These are phyloP conservation scores for Polyplosphaeria fusca DNA, from an alignment of 495 filamentous ascomycete genomes.

Conservation along the genomic window DNA sequence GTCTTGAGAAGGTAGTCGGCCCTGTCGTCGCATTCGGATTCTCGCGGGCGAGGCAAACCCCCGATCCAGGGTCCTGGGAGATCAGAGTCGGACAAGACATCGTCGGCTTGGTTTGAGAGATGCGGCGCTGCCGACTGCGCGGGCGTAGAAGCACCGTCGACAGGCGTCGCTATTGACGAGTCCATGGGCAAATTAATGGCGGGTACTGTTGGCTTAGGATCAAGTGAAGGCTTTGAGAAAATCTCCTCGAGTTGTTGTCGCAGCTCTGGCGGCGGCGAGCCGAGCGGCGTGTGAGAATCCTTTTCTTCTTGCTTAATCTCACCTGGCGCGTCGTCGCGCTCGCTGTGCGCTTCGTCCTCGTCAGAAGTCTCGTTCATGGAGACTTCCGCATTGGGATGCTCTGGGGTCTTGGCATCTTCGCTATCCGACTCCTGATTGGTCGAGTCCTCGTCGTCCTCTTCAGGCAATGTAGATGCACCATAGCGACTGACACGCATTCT, in stretches of 20 bases:
- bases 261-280: conserved; percentile 11
- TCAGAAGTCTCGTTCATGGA: conserved; percentile 2
- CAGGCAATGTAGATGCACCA: conserved; percentile 13
- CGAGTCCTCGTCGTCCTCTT: conserved; percentile 28
- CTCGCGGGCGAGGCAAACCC: conserved; percentile 4
- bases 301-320: neutral
- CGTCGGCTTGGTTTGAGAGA: conserved; percentile 23
- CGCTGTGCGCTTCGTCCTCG: neutral
- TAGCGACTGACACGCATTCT: neutral
- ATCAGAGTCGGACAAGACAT: conserved; percentile 30
- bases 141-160: conserved; percentile 8
- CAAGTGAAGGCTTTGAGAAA: neutral
- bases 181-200: conserved; percentile 1
- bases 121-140: neutral
- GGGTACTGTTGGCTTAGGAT: neutral
- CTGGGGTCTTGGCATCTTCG: conserved; percentile 23
- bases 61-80: conserved; percentile 25
- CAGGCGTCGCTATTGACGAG: conserved; percentile 11
- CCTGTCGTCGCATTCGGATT: conserved; percentile 26
- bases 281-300: conserved; percentile 5
- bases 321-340: neutral
- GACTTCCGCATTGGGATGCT: conserved; percentile 6
- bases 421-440: conserved; percentile 22
- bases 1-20: conserved; percentile 33
- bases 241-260: neutral